A percentile compares a stretch with the other conserved stretches of the same genome.
phyloP scores from a whole-genome alignment of 2,329 filamentous ascomycete genomes.

The Didymellaceae sp. region DNA sequence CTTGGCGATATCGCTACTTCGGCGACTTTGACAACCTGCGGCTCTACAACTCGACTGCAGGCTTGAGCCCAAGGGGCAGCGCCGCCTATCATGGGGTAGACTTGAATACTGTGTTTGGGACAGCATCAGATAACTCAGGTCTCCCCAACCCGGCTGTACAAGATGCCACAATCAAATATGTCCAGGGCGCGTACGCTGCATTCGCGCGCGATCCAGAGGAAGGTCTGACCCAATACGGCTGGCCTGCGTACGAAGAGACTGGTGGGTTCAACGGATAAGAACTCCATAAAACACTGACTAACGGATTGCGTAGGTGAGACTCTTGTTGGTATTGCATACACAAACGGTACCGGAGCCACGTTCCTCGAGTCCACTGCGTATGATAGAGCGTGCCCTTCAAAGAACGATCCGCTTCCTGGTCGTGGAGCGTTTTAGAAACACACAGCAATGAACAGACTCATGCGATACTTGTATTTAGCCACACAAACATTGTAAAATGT shows the following conservation, averaged over 20 bases:
- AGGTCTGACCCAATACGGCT: constrained; percentile 42
- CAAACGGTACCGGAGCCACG: constrained; percentile 23
- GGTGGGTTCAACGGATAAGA: constrained; percentile 14
- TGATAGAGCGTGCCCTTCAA: constrained; percentile 28
- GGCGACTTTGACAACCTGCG: constrained; percentile 47
- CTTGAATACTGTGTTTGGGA: constrained; percentile 46
- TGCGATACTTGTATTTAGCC: too few species aligned
- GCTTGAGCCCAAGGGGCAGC: constrained; percentile 35
- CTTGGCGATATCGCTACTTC: constrained; percentile 48
- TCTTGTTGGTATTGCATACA: constrained; percentile 30
- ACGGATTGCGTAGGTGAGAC: constrained; percentile 13
- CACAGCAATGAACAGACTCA: too few species aligned
- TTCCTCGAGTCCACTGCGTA: constrained; percentile 31
- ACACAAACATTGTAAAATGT: too few species aligned
- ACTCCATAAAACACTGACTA: neutral
- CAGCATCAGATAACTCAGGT: constrained; percentile 33
- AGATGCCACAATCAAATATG: constrained; percentile 38
- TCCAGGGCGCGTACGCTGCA: constrained; percentile 43
- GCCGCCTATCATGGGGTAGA: constrained; percentile 49
- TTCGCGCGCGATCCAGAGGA: constrained; percentile 44
- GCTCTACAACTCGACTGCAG: constrained; percentile 37
- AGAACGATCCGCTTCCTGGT: constrained; percentile 34
- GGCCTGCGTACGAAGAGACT: constrained; percentile 31
- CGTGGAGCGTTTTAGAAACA: constrained; percentile 29
- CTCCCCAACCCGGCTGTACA: constrained; percentile 31